These are phyloP conservation scores for Capniomyces stellatus DNA, from an alignment of 371 early-diverging fungal species.

Conservation along the genomic window DNA sequence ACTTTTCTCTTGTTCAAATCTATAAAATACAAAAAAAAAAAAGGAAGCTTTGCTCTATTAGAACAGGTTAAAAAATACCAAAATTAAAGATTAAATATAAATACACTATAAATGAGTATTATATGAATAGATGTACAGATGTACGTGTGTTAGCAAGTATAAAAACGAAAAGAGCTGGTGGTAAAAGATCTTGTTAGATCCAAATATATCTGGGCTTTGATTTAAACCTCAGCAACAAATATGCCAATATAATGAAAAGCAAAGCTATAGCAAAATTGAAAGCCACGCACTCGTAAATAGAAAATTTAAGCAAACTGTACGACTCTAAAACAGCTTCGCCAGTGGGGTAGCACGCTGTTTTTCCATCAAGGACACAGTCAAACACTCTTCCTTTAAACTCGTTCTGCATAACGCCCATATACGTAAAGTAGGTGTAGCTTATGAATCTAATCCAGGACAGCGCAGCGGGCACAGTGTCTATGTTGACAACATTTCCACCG, in stretches of 20 bases:
- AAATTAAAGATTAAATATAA: too few relatives aligned
- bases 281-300: constrained; percentile 7
- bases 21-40: too few relatives aligned
- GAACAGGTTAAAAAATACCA: too few relatives aligned
- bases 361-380: constrained; percentile 4
- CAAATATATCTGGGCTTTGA: constrained; percentile 21
- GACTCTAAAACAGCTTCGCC: constrained; percentile 15
- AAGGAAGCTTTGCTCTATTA: too few relatives aligned
- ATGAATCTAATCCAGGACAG: constrained; percentile 26
- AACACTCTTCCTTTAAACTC: constrained; percentile 19
- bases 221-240: constrained; percentile 19
- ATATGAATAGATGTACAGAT: too few relatives aligned
- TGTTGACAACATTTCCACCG: constrained; percentile 24
- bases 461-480: constrained; percentile 14
- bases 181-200: constrained; percentile 10
- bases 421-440: constrained; percentile 17
- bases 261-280: constrained; percentile 11
- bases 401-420: constrained; percentile 19
- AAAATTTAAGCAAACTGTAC: constrained; percentile 13
- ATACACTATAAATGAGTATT: too few relatives aligned
- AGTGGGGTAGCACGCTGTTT: not conserved
- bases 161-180: not conserved
- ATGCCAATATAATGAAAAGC: constrained; percentile 9
- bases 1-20: too few relatives aligned
- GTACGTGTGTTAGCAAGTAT: not conserved